These are phyloP conservation scores for Lachancea lanzarotensis DNA, from an alignment of 805 yeast species.

Conservation along the genomic window DNA sequence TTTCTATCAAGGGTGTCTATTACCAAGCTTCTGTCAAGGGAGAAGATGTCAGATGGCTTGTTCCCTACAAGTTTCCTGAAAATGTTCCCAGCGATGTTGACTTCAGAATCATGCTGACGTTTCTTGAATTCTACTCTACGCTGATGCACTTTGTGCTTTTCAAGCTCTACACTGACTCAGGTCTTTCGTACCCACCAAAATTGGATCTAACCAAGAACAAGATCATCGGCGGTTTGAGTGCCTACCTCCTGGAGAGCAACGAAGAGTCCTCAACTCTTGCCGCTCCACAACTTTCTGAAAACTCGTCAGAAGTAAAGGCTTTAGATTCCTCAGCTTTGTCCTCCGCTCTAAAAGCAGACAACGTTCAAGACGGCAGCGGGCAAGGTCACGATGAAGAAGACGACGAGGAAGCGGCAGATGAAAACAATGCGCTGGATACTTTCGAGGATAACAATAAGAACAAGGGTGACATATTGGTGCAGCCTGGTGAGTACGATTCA, in stretches of 20 bases:
- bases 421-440: conserved; percentile 54
- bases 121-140: conserved; percentile 92
- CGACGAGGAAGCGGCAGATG: conserved; percentile 32
- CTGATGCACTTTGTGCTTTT: conserved; percentile 79
- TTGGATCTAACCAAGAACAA: conserved; percentile 66
- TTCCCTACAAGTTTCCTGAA: conserved; percentile 95
- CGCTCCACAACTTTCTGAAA: conserved; percentile 17
- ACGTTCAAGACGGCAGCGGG: conserved; percentile 28
- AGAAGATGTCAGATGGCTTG: conserved; percentile 92
- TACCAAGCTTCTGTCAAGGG: conserved; percentile 87
- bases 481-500: conserved; percentile 57
- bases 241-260: conserved; percentile 64
- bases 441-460: conserved; percentile 60
- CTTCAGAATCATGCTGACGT: conserved; percentile 93
- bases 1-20: conserved; percentile 94
- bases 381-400: conserved; percentile 28
- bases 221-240: conserved; percentile 83
- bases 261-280: conserved; percentile 29
- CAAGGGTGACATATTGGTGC: conserved; percentile 61
- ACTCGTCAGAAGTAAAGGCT: conserved; percentile 25
- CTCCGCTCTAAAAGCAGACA: conserved; percentile 44
- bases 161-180: conserved; percentile 79
- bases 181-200: conserved; percentile 85
- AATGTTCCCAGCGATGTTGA: conserved; percentile 91
- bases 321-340: conserved; percentile 43